Conservation (phyloP, 2,329 filamentous ascomycete species). For the Pseudocercospora macadamiae region DNA sequence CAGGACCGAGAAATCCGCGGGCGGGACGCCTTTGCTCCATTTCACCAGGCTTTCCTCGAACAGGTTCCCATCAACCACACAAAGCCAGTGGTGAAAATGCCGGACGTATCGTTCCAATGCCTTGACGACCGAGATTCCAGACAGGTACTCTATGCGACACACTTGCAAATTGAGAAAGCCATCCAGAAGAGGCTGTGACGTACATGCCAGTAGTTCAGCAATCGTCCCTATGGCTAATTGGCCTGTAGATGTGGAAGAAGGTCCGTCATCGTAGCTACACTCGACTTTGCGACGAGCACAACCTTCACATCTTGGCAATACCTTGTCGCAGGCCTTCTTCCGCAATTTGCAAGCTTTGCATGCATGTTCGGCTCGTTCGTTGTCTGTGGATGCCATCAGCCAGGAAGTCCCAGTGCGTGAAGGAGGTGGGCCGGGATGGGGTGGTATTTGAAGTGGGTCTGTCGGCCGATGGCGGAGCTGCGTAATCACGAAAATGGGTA, state of each 20-base stretch:
- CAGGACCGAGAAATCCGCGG: background rate
- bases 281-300: background rate
- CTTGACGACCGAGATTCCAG: background rate
- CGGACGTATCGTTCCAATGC: background rate
- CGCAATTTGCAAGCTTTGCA: background rate
- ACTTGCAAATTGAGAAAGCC: background rate
- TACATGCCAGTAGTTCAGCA: background rate
- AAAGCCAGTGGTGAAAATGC: background rate
- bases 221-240: background rate
- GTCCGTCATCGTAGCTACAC: background rate
- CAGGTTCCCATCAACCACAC: background rate
- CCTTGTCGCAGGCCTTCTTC: constrained; percentile 2
- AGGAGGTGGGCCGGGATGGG: background rate
- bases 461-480: constrained; percentile 4
- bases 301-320: background rate
- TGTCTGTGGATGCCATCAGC: background rate
- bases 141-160: background rate
- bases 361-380: background rate
- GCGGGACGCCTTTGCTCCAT: background rate
- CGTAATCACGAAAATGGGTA: background rate
- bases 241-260: background rate
- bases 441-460: background rate
- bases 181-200: background rate
- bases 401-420: background rate
- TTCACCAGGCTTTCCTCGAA: background rate